Base-by-base conservation (phyloP, 495 filamentous ascomycete species). In the Elasticomyces elasticus region DNA sequence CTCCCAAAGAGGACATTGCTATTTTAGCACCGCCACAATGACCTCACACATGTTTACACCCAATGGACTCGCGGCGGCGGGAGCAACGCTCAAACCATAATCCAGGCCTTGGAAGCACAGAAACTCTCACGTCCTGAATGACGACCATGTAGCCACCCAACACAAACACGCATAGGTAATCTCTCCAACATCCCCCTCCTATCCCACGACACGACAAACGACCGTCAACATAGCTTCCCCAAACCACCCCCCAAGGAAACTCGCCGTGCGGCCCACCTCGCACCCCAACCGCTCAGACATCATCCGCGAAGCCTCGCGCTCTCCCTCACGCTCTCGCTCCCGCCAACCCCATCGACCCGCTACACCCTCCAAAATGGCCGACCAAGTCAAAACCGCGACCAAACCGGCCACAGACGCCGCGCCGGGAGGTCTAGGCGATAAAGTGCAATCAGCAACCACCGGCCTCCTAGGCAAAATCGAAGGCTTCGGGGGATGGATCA, bases 401-500 rank as follows among this genome's bases (percentile, higher is more conserved):
- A 35, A 28, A 12, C 12, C 5, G 4, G 35, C 47, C 33, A 26
- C 22, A 19, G n/a, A 17, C n/a, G 55, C 37, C 19, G 20, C 51
- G 13, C 3, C 19, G 19, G 54, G 54, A 12, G 54, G 49, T 15
- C 22, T 52, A 3, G 35, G 49, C 22, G 43, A 58, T 19, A 47
- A 49, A 44, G 56, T 55, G 9, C 43, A 59, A 26, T 23, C 27
- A 25, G 35, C 30, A 15, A 59, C 56, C 1, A 23, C 51, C 10
- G 44, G 51, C 35, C 19, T 59, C 23, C 28, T 59, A n/a, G 47
- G 57, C 57, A 37, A 38, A 11, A 33, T 60, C 35, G 41, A 55
- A 19, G 66, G 60, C 40, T 44, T 59, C 10, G 28, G 47, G 20
- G 51, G 51, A 1, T 62, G 35, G 24, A 17, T 69, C 1, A 17